Conservation (phyloP, 2,329 filamentous ascomycete species). For the Hypoxylon sp. region DNA sequence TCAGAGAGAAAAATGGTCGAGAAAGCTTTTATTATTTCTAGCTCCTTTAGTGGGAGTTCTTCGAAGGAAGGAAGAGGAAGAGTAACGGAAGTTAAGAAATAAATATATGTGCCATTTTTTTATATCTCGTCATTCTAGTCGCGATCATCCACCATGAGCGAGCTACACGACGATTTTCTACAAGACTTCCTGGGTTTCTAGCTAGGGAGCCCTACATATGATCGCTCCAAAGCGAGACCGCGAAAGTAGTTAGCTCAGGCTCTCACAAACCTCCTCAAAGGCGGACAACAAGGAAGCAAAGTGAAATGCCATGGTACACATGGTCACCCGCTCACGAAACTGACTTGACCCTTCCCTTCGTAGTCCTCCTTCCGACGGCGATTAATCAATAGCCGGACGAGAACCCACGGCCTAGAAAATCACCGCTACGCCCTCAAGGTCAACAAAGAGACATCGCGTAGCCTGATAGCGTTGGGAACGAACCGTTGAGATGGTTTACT, state of each 20-base stretch:
- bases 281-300: neutral
- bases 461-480: neutral
- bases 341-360: neutral
- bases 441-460: neutral
- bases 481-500: neutral
- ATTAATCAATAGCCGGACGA: conserved; percentile 38
- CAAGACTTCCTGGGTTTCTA: conserved; percentile 24
- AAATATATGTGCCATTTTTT: neutral
- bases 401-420: conserved; percentile 5
- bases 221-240: neutral
- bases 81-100: neutral
- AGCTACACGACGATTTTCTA: conserved; percentile 18
- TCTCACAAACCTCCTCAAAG: neutral
- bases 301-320: neutral
- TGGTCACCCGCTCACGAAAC: neutral
- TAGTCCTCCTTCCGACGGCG: conserved; percentile 10
- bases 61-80: neutral
- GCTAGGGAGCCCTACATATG: conserved; percentile 15
- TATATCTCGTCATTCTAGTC: neutral
- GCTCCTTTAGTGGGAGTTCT: neutral
- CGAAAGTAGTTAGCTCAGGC: neutral
- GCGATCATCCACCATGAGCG: conserved; percentile 6
- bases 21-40: neutral
- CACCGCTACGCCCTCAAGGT: conserved; percentile 13
- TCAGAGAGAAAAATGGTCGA: neutral